Conservation (phyloP, 139 green algal genomes). For the Nannochloris sp. region DNA sequence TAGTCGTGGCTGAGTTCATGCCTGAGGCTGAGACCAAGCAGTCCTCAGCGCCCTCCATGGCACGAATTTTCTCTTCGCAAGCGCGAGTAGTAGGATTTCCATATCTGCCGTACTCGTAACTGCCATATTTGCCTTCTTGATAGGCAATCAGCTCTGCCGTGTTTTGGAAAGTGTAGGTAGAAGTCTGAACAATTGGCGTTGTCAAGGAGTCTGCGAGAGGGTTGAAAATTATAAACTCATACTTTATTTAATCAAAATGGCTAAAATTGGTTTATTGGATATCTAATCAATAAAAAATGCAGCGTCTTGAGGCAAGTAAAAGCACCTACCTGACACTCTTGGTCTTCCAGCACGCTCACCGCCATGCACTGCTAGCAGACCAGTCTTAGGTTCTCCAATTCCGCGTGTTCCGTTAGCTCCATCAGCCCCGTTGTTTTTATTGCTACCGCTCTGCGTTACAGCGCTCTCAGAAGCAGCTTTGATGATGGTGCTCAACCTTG, state of each 20-base stretch:
- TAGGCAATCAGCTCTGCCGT: conserved; percentile 92
- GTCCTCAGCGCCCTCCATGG: conserved; percentile 94
- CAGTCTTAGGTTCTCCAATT: not conserved
- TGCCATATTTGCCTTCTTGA: conserved; percentile 86
- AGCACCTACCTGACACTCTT: conserved; percentile 37
- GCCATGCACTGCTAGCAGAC: conserved; percentile 49
- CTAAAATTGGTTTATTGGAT: too few species aligned
- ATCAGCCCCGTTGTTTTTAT: not conserved
- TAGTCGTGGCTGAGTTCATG: conserved; percentile 97
- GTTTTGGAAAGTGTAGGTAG: conserved; percentile 91
- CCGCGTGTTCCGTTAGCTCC: not conserved
- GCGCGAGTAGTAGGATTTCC: conserved; percentile 91
- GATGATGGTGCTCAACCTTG: not conserved
- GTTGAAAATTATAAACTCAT: not conserved
- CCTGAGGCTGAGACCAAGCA: conserved; percentile 85
- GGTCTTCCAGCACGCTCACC: conserved; percentile 81
- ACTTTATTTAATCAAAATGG: not conserved
- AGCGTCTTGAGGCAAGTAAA: not conserved
- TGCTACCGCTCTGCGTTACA: not conserved
- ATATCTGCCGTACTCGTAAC: conserved; percentile 90
- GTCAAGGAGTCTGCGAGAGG: conserved; percentile 76
- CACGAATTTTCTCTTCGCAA: conserved; percentile 90
- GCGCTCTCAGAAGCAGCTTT: not conserved
- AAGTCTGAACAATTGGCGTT: conserved; percentile 94
- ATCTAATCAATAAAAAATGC: too few species aligned